phyloP scores from a whole-genome alignment of 768 basidiomycete species.

The Tricholoma sp. region DNA sequence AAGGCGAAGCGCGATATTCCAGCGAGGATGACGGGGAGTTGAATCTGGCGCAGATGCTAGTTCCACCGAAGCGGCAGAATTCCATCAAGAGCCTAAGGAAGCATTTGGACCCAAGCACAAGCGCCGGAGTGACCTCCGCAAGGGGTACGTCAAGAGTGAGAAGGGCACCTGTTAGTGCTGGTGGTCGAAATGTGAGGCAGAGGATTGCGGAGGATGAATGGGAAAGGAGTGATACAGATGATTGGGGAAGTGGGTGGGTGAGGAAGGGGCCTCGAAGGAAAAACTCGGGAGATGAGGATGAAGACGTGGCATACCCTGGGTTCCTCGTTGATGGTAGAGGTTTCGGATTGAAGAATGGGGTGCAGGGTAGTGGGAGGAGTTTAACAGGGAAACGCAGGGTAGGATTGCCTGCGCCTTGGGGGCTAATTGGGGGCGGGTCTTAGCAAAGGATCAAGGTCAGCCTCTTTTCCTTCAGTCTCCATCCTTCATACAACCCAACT shows the following conservation, averaged over 20 bases:
- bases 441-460: background rate
- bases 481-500: background rate
- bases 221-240: constrained; percentile 20
- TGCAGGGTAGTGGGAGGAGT: constrained; percentile 20
- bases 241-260: constrained; percentile 23
- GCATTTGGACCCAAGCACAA: constrained; percentile 34
- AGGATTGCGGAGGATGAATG: constrained; percentile 17
- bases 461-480: background rate
- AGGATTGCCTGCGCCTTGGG: constrained; percentile 16
- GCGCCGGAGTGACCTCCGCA: constrained; percentile 10
- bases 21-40: constrained; percentile 47
- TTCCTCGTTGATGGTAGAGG: constrained; percentile 11
- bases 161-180: constrained; percentile 8
- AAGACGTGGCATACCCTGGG: constrained; percentile 22
- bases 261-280: constrained; percentile 14
- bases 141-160: constrained; percentile 8
- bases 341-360: constrained; percentile 4
- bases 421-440: constrained; percentile 8
- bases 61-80: constrained; percentile 66
- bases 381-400: constrained; percentile 14
- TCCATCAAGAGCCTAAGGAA: constrained; percentile 69
- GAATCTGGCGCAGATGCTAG: constrained; percentile 60
- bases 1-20: constrained; percentile 31
- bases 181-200: constrained; percentile 9
- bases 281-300: constrained; percentile 18